These are phyloP conservation scores for Drosera spatulata DNA, from an alignment of 179 eudicot species.

Conservation along the genomic window DNA sequence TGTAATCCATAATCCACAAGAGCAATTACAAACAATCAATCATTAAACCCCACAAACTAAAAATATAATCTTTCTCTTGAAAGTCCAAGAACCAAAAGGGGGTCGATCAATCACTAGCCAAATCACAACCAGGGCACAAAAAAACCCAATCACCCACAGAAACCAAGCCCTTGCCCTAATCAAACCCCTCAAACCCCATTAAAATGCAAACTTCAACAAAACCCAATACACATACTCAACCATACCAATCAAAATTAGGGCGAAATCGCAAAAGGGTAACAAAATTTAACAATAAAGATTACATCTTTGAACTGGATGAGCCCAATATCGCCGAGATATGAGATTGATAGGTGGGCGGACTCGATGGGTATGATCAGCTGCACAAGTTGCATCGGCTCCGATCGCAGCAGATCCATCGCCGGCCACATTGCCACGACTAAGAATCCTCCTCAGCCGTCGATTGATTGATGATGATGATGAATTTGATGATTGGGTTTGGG, in stretches of 20 bases:
- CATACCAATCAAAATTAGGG: background rate
- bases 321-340: slow-evolving; percentile 75
- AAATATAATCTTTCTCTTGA: no score
- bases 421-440: slow-evolving; percentile 7
- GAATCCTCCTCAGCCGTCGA: no score
- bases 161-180: no score
- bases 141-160: background rate
- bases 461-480: no score
- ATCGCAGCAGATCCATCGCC: slow-evolving; percentile 79
- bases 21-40: no score
- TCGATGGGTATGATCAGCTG: slow-evolving; percentile 77
- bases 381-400: slow-evolving; percentile 78
- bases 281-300: background rate
- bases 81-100: no score
- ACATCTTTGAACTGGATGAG: slow-evolving; percentile 89
- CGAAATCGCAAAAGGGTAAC: no score
- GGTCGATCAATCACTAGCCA: background rate
- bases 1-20: no score
- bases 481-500: no score
- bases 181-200: background rate
- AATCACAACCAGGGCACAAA: background rate
- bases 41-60: no score
- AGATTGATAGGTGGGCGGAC: slow-evolving; percentile 68
- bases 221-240: no score
- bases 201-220: background rate